Evolutionary conservation across 1,139 yeast genomes (phyloP), one percentile per base, ranked within the genome.

Genomic region (Hyphopichia khmerensis): DNA sequence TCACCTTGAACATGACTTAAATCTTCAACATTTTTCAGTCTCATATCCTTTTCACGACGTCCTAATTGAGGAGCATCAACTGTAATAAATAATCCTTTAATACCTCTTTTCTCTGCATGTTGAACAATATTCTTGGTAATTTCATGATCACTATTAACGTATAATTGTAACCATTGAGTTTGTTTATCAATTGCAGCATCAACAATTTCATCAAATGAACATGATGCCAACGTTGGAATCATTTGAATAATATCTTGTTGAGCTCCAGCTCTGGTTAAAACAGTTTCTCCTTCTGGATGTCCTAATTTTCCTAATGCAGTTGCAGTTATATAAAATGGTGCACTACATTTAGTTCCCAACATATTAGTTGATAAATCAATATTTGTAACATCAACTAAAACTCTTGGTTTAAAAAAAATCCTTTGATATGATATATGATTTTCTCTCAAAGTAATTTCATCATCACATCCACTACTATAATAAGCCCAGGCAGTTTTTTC

Each of bases 1-100:
- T 78, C 84, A 6, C 76, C 84, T 48, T 80, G 87, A 49, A 80
- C 84, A 76, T 84, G 57, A 70, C 75, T 57, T 77, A 67, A 47
- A 46, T 70, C 75, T 47, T 64, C 69, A 37, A 69, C 51, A 34
- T 65, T 51, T 48, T 68, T 70, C 44, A 68, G 64, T 41, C 80
- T 59, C 79, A 66, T 61, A 51, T 83, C 88, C 49, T 80, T 75
- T 62, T 91, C 97, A 53, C 98, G 80, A 51, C 95, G 80, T n/a
- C 98, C 98, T 44, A 90, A 74, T 50, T 88, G 89, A 3, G 97
- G 97, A 0, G 97, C 96, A 67, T 91, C 98, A 3, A 90, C 97
- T 0, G 96, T 89, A 42, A 89, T 80, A 59, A 87, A 87, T 18
- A 89, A 69, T 0, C 91, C 96, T 56, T 83, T 84, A 55, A 86